phyloP scores from a whole-genome alignment of 2,329 filamentous ascomycete species.

The Diaporthe sp. region DNA sequence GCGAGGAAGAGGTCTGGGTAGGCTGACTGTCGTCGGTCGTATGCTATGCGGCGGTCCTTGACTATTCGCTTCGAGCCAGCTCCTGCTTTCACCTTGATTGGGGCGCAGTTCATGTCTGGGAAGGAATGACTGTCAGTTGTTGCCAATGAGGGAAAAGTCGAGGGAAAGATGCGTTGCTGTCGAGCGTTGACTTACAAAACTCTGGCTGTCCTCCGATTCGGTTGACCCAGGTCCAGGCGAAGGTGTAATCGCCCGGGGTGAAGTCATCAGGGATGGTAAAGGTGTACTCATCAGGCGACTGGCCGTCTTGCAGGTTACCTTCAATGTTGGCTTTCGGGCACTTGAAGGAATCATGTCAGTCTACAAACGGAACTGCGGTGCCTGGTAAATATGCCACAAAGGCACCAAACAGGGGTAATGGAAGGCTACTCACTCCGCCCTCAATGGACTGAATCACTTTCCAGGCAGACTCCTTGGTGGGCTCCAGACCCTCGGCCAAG shows the following conservation, averaged over 20 bases:
- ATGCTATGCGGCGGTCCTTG: conserved; percentile 40
- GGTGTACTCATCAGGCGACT: conserved; percentile 62
- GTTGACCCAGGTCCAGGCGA: conserved; percentile 85
- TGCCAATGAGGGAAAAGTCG: rapidly evolving
- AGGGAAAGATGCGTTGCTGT: not conserved
- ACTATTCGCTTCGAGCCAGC: conserved; percentile 42
- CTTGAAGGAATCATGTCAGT: not conserved
- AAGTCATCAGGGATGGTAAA: conserved; percentile 73
- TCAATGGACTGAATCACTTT: conserved; percentile 80
- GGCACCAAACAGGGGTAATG: not conserved
- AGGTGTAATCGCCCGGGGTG: conserved; percentile 72
- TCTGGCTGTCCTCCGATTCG: conserved; percentile 77
- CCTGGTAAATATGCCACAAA: not conserved
- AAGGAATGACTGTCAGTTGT: not conserved
- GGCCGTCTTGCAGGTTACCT: conserved; percentile 63
- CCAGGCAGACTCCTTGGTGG: conserved; percentile 71
- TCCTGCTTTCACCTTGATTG: conserved; percentile 65
- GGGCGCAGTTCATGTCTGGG: conserved; percentile 76
- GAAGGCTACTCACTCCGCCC: conserved; percentile 62
- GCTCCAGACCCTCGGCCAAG: conserved; percentile 70
- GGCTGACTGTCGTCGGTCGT: conserved; percentile 56
- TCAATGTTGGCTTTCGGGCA: conserved; percentile 69
- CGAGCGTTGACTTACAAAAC: conserved; percentile 64
- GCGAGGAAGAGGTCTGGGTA: conserved; percentile 80
- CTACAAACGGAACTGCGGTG: not conserved